Evolutionary conservation across 257 asterid genomes (phyloP), one percentile per base, ranked within the genome.

Genomic region (Orobanche coerulescens): DNA sequence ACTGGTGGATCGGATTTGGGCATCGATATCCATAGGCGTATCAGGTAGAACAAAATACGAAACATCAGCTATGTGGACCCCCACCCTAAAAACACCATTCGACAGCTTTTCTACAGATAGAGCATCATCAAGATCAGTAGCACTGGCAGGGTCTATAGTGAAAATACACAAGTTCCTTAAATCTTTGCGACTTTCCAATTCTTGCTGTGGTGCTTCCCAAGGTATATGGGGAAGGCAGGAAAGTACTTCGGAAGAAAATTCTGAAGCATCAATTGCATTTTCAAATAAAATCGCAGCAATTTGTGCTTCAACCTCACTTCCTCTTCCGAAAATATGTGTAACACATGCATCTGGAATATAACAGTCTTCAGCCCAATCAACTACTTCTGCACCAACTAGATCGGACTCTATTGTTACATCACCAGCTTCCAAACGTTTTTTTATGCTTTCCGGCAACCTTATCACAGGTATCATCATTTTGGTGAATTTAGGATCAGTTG

Each of bases 81-180:
- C 98, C 25, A 91, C 94, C 71, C 94, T 78, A 15, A 70, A 72
- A 76, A 23, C 70, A 16, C 88, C 88, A 30, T 71, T 55, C 12
- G 90, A 52, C 62, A 82, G 65, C 42, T 37, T 73, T 46, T 88
- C 87, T 50, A 84, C 76, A 0, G 98, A 91, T 40, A 91, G 73
- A 25, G 98, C 96, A 81, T 91, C 98, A 72, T 91, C 96, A 52
- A 88, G 91, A 71, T 88, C 95, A n/a, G 78, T 78, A 65, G 96
- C 95, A 57, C 72, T 81, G 0, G 78, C 68, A 64, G 98, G 98
- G 73, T 91, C 98, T 37, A 91, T 79, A 15, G 96, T 84, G 64
- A 91, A 88, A 53, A 86, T 60, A 52, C 96, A 88, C 68, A 65
- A 55, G 56, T 84, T 67, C 72, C 95, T 82, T 22, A 91, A 49